Evolutionary conservation across 306 rosid genomes (phyloP).

Genomic region (Dryas drummondii): DNA sequence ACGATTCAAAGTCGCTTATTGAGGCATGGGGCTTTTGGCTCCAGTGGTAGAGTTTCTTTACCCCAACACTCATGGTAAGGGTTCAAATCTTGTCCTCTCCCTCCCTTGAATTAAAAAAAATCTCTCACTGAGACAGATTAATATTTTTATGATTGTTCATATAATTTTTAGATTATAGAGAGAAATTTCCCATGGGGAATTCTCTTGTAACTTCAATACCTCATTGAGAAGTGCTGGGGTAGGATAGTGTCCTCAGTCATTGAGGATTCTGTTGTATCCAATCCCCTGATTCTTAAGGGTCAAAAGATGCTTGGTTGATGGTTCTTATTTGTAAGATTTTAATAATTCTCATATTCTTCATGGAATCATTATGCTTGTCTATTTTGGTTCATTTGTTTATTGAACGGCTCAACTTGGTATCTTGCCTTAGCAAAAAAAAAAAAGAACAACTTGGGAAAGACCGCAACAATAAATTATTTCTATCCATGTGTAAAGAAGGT

Average conservation of each 20-base stretch:
- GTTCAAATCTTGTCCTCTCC: not conserved
- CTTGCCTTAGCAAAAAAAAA: too few relatives aligned
- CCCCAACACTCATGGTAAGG: not conserved
- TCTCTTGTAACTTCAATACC: too few relatives aligned
- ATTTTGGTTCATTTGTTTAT: not conserved
- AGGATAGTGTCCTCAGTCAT: not conserved
- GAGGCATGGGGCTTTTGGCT: not conserved
- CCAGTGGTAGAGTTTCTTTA: not conserved
- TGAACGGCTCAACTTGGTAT: constrained; percentile 9
- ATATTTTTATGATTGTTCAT: not conserved
- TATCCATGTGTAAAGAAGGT: not conserved
- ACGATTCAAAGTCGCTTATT: not conserved
- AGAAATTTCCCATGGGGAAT: not conserved
- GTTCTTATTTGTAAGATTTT: not conserved
- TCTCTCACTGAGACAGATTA: not conserved
- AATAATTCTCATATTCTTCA: not conserved
- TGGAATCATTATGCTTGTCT: not conserved
- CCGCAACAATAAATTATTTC: not conserved
- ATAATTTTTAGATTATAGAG: not conserved
- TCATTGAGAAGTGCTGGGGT: not conserved
- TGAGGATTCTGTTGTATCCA: not conserved
- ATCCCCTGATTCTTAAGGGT: not conserved
- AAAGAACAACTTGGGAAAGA: not conserved
- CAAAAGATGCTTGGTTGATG: not conserved
- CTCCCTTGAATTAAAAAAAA: not conserved